Conservation (phyloP, 176 grass and related monocot species). For the Microstegium vimineum region DNA sequence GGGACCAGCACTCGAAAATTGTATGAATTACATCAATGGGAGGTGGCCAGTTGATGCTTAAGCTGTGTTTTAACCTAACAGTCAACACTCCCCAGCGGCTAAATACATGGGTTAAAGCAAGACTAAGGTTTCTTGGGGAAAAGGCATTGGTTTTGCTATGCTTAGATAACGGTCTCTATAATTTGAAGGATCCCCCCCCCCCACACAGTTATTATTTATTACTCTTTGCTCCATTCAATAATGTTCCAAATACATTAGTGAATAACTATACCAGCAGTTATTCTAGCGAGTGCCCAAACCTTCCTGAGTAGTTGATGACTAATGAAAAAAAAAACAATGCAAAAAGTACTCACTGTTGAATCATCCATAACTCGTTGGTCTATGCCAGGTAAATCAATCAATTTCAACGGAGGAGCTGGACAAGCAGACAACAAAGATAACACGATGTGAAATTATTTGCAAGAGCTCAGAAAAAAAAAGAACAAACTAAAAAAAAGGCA, state of each 20-base stretch:
- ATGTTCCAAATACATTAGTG: background rate
- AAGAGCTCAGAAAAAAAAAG: background rate
- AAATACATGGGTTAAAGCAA: background rate
- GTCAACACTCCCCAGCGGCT: too few species aligned
- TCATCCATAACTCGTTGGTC: conserved; percentile 92
- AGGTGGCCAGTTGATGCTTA: background rate
- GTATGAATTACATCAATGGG: background rate
- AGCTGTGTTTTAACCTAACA: background rate
- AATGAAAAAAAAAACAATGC: background rate
- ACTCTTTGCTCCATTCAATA: background rate
- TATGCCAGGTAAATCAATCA: conserved; percentile 96
- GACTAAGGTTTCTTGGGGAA: too few species aligned
- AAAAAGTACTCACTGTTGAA: conserved; percentile 55
- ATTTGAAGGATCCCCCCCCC: background rate
- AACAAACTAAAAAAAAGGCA: background rate
- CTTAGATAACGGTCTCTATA: too few species aligned
- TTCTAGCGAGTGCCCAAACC: background rate
- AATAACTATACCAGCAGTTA: background rate
- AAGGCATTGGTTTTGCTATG: too few species aligned
- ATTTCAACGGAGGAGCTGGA: conserved; percentile 94
- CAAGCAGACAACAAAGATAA: background rate
- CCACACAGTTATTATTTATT: background rate
- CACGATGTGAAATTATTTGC: conserved; percentile 16
- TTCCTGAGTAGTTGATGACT: background rate
- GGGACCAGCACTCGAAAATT: background rate